A percentile compares a stretch with the other conserved stretches of the same genome.
These are phyloP conservation scores for Agrostemma githago DNA, from an alignment of 148 eudicot species.

Conservation along the genomic window DNA sequence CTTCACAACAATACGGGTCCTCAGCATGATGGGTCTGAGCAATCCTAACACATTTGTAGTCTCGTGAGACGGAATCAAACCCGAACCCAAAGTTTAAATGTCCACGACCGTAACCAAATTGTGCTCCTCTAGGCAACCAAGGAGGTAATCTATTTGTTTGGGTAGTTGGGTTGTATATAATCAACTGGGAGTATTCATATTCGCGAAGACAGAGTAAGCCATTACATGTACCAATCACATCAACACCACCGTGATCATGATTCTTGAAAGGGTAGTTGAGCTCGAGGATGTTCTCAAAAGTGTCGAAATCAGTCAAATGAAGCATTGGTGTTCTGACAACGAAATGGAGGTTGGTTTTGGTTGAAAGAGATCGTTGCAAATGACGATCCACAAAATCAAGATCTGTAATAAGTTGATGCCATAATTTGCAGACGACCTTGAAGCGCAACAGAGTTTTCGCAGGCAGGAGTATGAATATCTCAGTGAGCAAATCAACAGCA, in stretches of 20 bases:
- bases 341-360: conserved; percentile 17
- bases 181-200: neutral
- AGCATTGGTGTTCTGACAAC: conserved; percentile 1
- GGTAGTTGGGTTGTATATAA: conserved; percentile 22
- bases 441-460: conserved; percentile 18
- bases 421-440: conserved; percentile 20
- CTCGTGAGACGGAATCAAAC: conserved; percentile 3
- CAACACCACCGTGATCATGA: neutral
- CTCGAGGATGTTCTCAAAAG: conserved; percentile 16
- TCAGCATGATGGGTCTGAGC: neutral
- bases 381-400: conserved; percentile 16
- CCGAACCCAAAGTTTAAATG: conserved; percentile 10
- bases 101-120: neutral
- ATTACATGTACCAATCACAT: conserved; percentile 18
- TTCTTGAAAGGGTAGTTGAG: conserved; percentile 24
- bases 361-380: conserved; percentile 10
- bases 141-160: conserved; percentile 12
- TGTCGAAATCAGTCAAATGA: conserved; percentile 22
- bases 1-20: neutral
- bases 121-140: neutral
- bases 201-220: conserved; percentile 17
- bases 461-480: conserved; percentile 12
- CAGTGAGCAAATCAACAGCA: conserved; percentile 7
- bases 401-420: conserved; percentile 15
- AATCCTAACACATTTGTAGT: conserved; percentile 26